phyloP scores from a whole-genome alignment of 345 rosid species.

The Mallotus nudiflorus region DNA sequence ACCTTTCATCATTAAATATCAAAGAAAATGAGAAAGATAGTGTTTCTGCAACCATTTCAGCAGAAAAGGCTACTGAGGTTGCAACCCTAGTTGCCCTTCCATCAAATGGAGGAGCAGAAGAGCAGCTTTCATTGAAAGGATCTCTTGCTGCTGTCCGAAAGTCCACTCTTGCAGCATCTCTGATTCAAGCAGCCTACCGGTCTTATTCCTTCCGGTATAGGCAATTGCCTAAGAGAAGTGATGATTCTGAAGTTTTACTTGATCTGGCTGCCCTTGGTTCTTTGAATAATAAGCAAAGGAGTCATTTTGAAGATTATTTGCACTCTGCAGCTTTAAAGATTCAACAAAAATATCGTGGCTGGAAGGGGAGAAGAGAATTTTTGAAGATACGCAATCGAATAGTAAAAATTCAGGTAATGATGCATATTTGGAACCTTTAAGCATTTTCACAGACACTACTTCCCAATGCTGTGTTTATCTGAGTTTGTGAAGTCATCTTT shows the following conservation, averaged over 20 bases:
- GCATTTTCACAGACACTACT: background rate
- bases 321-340: slow-evolving; percentile 60
- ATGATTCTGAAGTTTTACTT: slow-evolving; percentile 39
- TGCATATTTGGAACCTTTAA: background rate
- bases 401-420: slow-evolving; percentile 60
- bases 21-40: slow-evolving; percentile 21
- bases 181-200: slow-evolving; percentile 53
- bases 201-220: slow-evolving; percentile 43
- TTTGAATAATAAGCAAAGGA: slow-evolving; percentile 36
- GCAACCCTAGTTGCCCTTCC: slow-evolving; percentile 20
- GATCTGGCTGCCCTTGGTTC: slow-evolving; percentile 51
- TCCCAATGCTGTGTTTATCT: slow-evolving; percentile 1
- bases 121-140: slow-evolving; percentile 47
- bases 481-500: background rate
- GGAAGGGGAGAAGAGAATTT: slow-evolving; percentile 64
- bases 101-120: slow-evolving; percentile 20
- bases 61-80: slow-evolving; percentile 27
- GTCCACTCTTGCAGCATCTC: slow-evolving; percentile 62
- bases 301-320: slow-evolving; percentile 57
- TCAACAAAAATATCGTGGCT: slow-evolving; percentile 64
- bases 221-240: slow-evolving; percentile 29
- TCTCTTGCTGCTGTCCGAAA: slow-evolving; percentile 67
- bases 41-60: slow-evolving; percentile 25
- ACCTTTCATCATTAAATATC: slow-evolving; percentile 42
- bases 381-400: slow-evolving; percentile 53